Base-by-base conservation (phyloP, 805 yeast species). In the Wickerhamomyces tratensis region DNA sequence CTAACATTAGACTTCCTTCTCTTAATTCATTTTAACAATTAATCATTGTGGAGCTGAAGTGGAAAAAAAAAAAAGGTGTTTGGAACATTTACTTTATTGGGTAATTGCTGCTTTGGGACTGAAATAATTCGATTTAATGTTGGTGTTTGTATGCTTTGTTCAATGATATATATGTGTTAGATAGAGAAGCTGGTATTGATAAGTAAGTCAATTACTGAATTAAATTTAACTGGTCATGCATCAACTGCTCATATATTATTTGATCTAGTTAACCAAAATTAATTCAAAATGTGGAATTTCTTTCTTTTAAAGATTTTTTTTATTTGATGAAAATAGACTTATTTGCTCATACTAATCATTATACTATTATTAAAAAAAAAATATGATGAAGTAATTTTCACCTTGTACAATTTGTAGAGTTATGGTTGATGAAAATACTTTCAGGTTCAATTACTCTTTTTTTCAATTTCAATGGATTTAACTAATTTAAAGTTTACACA, bases 201-300 rank as follows among this genome's bases (percentile, higher is more conserved):
- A n/a, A n/a, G n/a, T n/a, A n/a, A n/a, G n/a, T n/a, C 30, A 27
- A 38, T 36, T 15, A 38, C 36, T 46, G 52, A 35, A 49, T 12
- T 31, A 13, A 31, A 6, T 31, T 11, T 11, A 13, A 12, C 6
- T 12, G 34, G 34, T 31, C 6, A 12, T 31, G 34, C 34, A 31
- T 31, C 34, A 8, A 12, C 34, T 31, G 34, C 14, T 11, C 13
- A 31, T 31, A 31, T 31, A 31, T 11, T 31, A 13, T 9, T 31
- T 31, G 34, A n/a, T n/a, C n/a, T n/a, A n/a, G n/a, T 8, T 31
- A 6, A 12, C 34, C 34, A 8, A 12, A 31, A 31, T 8, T 6
- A 31, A 6, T 31, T 7, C 15, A 9, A 5, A 30, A 33, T 26
- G 10, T 39, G 8, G 40, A 39, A n/a, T 39, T 39, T n/a, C n/a